Base-by-base conservation (phyloP, 768 basidiomycete species). In the Holtermanniella nyarrowii region DNA sequence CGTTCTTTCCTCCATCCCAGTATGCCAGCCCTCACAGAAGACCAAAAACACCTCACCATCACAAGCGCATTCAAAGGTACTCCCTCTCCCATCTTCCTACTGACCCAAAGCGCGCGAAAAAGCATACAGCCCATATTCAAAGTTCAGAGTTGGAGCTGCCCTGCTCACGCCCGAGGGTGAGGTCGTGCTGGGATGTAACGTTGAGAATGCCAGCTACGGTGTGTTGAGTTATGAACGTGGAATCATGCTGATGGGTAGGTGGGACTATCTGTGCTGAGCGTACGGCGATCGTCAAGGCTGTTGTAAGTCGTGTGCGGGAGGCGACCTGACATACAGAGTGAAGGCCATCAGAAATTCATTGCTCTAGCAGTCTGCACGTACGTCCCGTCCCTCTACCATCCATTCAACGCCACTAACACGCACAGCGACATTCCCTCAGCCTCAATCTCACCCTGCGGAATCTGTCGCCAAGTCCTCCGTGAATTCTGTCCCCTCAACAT, bases 181-280 rank as follows among this genome's bases (percentile, higher is more conserved):
- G 7, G 79, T 93, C 20, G 80, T 93, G 53, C 83, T 79, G 55
- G 90, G 93, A 4, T 83, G 85, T 25, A 96, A 95, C 68, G 78
- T 97, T 54, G 95, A 99, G 74, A 96, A 95, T 62, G 89, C 88
- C 0, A 84, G 85, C 0, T 87, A 88, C 62, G 89, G 91, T 90
- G 18, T 22, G 70, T 59, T 1, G 12, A 14, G 26, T 12, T 7
- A 13, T 18, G 31, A 16, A 25, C 40, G 22, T 40, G 45, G 22
- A 4, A 44, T 5, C 13, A 24, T 46, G 43, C n/a, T 31, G 4
- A 47, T 18, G 11, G 0, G 14, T 43, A 93, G 90, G 90, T 3
- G 88, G 80, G 1, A 80, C 85, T 0, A 91, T 96, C 53, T 97
- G 93, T 59, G 93, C 93, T 0, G 93, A 99, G 68, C 76, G 91